Base-by-base conservation (phyloP, 1,284 basidiomycete genomes). In the Melampsora americana region DNA sequence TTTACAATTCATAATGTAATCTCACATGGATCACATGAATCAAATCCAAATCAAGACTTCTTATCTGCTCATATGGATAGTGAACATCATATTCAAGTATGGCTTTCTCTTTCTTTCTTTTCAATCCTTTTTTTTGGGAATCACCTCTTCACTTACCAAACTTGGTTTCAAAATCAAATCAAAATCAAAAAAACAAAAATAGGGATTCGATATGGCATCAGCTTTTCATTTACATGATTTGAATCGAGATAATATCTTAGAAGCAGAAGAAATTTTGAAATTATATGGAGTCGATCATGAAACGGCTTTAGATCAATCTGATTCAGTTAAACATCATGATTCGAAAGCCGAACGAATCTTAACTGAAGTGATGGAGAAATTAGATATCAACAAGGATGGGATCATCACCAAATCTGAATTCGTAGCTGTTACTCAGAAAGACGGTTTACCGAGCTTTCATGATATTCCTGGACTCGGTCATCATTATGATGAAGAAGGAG, bases 231-330 rank as follows among this genome's bases (percentile, higher is more conserved):
- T 98, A 12, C 95, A 98, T 83, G 95, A 98, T 84, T 86, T 98
- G 77, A 89, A 97, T 84, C 85, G 89, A 87, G 90, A 83, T 79
- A 86, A 83, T 70, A 56, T 66, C 69, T 69, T 80, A 76, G 89
- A 77, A 62, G 73, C 69, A 53, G 80, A 82, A 20, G 75, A 71
- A 67, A 95, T 83, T 90, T 95, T 78, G 89, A 95, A 82, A 92
- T 92, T 85, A 77, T 85, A 85, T 80, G 95, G 95, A 76, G 91
- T 99, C 28, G 93, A 98, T 83, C 96, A 99, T 83, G 87, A 95
- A 77, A 93, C 93, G 80, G 92, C 92, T 26, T 89, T 92, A 84
- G 90, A 92, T 83, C 89, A 91, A 84, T 91, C 92, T 28, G 87
- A 78, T 46, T 89, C 91, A 79, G 90, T 92, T 53, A 85, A 88